Conservation (phyloP, 2,329 filamentous ascomycete genomes). For the Verticillium klebahnii region DNA sequence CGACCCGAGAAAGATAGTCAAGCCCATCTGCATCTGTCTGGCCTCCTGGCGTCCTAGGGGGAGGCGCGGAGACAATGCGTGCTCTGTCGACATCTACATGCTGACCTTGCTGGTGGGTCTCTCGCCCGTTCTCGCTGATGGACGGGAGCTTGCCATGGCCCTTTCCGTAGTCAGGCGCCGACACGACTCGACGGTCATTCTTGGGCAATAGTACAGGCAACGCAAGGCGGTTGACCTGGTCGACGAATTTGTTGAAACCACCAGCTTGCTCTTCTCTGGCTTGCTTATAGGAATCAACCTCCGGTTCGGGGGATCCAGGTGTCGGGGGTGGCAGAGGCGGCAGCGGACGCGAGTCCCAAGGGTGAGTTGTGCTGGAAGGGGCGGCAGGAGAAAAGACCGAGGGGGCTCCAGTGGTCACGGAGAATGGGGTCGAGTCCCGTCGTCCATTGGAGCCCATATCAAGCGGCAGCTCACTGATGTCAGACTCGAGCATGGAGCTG, state of each 20-base stretch:
- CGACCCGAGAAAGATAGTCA: slow-evolving; percentile 39
- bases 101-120: slow-evolving; percentile 5
- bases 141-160: slow-evolving; percentile 38
- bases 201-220: slow-evolving; percentile 25
- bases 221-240: slow-evolving; percentile 15
- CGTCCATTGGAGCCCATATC: slow-evolving; percentile 24
- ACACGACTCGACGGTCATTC: slow-evolving; percentile 43
- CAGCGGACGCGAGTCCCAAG: slow-evolving; percentile 45
- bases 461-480: slow-evolving; percentile 21
- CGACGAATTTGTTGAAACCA: slow-evolving; percentile 11
- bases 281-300: background rate
- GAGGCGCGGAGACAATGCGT: slow-evolving; percentile 41
- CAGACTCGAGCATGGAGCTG: slow-evolving; percentile 46
- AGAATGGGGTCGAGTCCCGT: slow-evolving; percentile 36
- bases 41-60: slow-evolving; percentile 22
- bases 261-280: slow-evolving; percentile 4
- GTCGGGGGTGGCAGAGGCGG: slow-evolving; percentile 39
- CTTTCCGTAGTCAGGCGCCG: slow-evolving; percentile 43
- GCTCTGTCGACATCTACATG: slow-evolving; percentile 23
- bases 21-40: slow-evolving; percentile 29
- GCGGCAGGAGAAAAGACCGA: slow-evolving; percentile 15
- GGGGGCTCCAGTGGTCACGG: slow-evolving; percentile 32
- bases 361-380: slow-evolving; percentile 20
- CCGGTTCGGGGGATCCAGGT: background rate
- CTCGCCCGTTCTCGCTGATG: slow-evolving; percentile 38